phyloP scores from a whole-genome alignment of 257 asterid species.

The Solanum commersonii region DNA sequence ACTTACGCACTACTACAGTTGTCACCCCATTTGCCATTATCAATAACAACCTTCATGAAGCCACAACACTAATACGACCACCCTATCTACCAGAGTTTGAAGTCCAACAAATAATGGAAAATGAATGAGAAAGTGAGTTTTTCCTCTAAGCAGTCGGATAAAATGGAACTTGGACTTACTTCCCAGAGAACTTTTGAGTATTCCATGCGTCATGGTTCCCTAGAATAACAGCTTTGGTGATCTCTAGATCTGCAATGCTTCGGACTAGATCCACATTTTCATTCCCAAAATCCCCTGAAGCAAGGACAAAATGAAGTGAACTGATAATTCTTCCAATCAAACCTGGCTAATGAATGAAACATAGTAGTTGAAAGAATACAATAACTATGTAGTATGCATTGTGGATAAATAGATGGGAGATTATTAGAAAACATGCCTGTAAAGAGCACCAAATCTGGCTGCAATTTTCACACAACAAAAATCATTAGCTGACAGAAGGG shows the following conservation, averaged over 20 bases:
- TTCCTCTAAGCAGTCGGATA: neutral
- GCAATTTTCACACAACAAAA: slow-evolving; percentile 34
- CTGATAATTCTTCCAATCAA: neutral
- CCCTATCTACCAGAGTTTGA: neutral
- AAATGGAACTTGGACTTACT: slow-evolving; percentile 23
- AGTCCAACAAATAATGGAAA: neutral
- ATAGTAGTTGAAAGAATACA: neutral
- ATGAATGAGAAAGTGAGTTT: neutral
- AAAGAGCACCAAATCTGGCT: slow-evolving; percentile 95
- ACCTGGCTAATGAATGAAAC: neutral
- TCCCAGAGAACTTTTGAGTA: slow-evolving; percentile 55
- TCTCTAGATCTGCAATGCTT: slow-evolving; percentile 58
- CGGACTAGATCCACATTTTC: slow-evolving; percentile 73
- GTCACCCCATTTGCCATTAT: neutral
- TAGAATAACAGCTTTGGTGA: slow-evolving; percentile 70
- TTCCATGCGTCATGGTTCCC: slow-evolving; percentile 98
- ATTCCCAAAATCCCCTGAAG: slow-evolving; percentile 95
- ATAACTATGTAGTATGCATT: neutral
- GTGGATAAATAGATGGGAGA: slow-evolving; percentile 3
- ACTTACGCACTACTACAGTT: neutral
- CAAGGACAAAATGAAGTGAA: slow-evolving; percentile 17
- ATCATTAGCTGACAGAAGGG: slow-evolving; percentile 14
- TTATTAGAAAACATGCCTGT: slow-evolving; percentile 67
- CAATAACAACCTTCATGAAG: neutral
- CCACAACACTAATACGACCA: neutral